Conservation (phyloP, 1,139 yeast species). For the Diutina neorugosa region DNA sequence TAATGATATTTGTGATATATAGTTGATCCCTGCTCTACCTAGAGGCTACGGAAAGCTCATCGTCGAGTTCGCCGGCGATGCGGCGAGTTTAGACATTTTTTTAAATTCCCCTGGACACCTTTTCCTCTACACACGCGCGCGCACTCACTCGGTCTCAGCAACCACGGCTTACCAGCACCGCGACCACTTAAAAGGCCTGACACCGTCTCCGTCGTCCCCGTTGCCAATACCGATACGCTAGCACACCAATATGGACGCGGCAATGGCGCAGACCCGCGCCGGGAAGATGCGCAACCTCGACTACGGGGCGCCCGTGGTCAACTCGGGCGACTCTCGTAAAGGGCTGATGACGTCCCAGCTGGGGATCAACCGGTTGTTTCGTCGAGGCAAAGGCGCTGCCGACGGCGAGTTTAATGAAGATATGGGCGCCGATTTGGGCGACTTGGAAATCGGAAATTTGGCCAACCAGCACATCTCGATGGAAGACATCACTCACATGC, state of each 20-base stretch:
- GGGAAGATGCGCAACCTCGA: constrained; percentile 11
- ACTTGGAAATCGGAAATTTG: constrained; percentile 26
- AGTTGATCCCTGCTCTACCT: no score
- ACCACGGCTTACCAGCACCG: constrained; percentile 5
- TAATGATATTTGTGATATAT: no score
- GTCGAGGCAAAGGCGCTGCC: constrained; percentile 20
- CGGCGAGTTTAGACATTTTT: neutral
- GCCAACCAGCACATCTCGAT: constrained; percentile 37
- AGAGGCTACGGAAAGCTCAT: no score
- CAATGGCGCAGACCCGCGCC: constrained; percentile 12
- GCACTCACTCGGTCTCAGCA: neutral
- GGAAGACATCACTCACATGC: constrained; percentile 48
- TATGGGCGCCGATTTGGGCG: constrained; percentile 35
- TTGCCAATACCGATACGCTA: constrained; percentile 5
- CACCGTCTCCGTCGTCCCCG: constrained; percentile 6
- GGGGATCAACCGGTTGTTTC: constrained; percentile 28
- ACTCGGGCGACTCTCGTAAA: constrained; percentile 15
- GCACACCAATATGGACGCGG: constrained; percentile 3
- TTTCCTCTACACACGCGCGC: no score
- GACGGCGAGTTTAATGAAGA: constrained; percentile 38
- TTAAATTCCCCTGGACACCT: neutral
- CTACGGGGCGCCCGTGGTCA: constrained; percentile 8
- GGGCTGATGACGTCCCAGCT: constrained; percentile 35
- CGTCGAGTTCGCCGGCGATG: neutral
- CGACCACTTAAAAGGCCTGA: no score